Conservation (phyloP, 2,329 filamentous ascomycete genomes). For the Phialophora macrospora region DNA sequence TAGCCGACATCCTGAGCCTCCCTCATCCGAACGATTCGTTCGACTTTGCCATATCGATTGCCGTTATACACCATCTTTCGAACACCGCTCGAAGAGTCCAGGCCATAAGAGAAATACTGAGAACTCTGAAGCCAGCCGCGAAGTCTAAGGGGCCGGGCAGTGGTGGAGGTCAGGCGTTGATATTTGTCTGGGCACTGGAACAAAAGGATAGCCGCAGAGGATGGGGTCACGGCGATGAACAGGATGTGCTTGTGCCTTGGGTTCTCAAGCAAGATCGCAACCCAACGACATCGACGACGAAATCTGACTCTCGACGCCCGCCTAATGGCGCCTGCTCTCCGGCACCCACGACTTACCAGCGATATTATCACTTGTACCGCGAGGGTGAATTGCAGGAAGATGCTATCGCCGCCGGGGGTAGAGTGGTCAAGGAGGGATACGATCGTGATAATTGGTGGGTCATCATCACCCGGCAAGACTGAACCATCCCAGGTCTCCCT, state of each 20-base stretch:
- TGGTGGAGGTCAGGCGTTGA: constrained; percentile 68
- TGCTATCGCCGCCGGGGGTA: constrained; percentile 73
- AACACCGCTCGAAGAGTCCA: constrained; percentile 73
- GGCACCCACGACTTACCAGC: constrained; percentile 67
- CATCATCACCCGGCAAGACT: constrained; percentile 26
- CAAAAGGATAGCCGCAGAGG: constrained; percentile 84
- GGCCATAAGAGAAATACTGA: constrained; percentile 73
- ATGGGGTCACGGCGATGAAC: constrained; percentile 80
- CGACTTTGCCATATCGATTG: constrained; percentile 93
- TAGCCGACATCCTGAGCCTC: constrained; percentile 82
- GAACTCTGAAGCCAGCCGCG: constrained; percentile 58
- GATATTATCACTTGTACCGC: constrained; percentile 93
- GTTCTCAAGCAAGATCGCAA: constrained; percentile 63
- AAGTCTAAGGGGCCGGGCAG: not conserved
- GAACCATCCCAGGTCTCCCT: constrained; percentile 13
- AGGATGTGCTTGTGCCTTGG: constrained; percentile 97
- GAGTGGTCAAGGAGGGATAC: constrained; percentile 79
- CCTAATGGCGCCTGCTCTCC: not conserved
- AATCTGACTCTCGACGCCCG: not conserved
- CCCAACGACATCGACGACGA: constrained; percentile 23
- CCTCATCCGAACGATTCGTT: constrained; percentile 71
- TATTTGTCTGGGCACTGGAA: constrained; percentile 96
- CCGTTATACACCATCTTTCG: constrained; percentile 91
- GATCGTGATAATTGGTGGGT: constrained; percentile 99
- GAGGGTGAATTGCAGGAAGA: constrained; percentile 86